Evolutionary conservation across 129 eudicot genomes (phyloP), one percentile per base, ranked within the genome.

Genomic region (Lonicera japonica): DNA sequence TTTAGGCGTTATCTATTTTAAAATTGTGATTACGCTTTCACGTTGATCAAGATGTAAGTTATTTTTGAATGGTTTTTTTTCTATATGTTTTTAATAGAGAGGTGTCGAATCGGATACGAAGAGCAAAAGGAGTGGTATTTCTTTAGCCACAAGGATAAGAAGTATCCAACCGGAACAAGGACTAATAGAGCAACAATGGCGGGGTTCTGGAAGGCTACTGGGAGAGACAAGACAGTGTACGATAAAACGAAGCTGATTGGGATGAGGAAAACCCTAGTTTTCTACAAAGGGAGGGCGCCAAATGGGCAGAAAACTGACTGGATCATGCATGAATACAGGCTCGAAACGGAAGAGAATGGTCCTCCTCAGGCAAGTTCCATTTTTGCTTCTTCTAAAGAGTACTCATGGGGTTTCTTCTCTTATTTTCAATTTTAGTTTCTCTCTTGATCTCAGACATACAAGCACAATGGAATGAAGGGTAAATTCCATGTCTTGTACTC

Each of bases 321-420:
- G 97, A 90, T 90, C 71, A 90, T 90, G 95, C 97, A 90, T 48
- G 97, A 90, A 48, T 90, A 86, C 69, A 77, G 97, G 52, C 97
- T 90, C 17, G 97, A 89, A 75, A 73, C 95, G 20, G 91, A 90
- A 11, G 86, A 81, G 48, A 86, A 86, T 73, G 89, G 75, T 13
- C 97, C 95, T 78, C 91, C 97, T 16, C 95, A 90, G 95, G 97
- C 75, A 78, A 70, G 10, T 8, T 36, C 9, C 5, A 50, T 50
- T 50, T 7, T 50, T 50, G 21, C 21, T 50, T 50, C 19, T 50
- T 17, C 55, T 50, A 14, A 4, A 14, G 55, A 17, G 16, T 17
- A 4, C 55, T 15, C 4, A 50, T 50, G 21, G 3, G n/a, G 56
- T 67, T 51, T 41, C 41, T 11, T 29, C 29, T 6, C 25, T 19